Evolutionary conservation across 116 monocot genomes (phyloP).

Genomic region (Iris pallida): DNA sequence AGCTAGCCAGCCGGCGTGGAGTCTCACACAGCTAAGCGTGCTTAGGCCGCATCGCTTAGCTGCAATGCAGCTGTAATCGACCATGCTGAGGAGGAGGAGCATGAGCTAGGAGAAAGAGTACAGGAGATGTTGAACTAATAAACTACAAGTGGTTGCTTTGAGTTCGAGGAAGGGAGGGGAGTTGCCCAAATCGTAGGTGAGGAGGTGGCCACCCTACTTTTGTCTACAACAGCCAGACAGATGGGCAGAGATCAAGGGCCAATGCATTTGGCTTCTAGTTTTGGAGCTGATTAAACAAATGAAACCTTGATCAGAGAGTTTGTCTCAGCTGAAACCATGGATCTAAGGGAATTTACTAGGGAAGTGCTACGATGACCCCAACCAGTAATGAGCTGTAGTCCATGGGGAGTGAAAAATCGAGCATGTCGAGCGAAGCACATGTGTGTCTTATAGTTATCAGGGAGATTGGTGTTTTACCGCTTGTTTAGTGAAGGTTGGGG

Average conservation of each 20-base stretch:
- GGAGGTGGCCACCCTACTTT: constrained; percentile 1
- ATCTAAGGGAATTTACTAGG: constrained; percentile 37
- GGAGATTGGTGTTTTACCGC: background rate
- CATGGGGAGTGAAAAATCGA: constrained; percentile 28
- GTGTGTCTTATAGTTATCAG: constrained; percentile 13
- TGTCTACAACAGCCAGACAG: constrained; percentile 18
- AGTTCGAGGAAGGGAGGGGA: background rate
- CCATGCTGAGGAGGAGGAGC: constrained; percentile 1
- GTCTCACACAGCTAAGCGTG: constrained; percentile 9
- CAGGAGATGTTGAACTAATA: background rate
- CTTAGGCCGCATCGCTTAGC: background rate
- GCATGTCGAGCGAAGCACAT: constrained; percentile 17
- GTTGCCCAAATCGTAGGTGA: constrained; percentile 17
- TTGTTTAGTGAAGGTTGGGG: background rate
- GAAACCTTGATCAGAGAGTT: constrained; percentile 9
- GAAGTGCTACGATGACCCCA: constrained; percentile 18
- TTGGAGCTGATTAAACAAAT: constrained; percentile 10
- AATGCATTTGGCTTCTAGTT: constrained; percentile 19
- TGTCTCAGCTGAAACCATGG: constrained; percentile 32
- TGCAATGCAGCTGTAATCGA: constrained; percentile 20
- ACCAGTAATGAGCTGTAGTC: constrained; percentile 35
- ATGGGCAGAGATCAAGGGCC: constrained; percentile 15
- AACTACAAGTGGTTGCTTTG: background rate
- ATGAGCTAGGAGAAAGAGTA: background rate
- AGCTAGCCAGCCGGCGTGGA: background rate